Evolutionary conservation across 352 stramenopile species (phyloP), one percentile per base, ranked within the genome.

Genomic region (Globisporangium parvum): DNA sequence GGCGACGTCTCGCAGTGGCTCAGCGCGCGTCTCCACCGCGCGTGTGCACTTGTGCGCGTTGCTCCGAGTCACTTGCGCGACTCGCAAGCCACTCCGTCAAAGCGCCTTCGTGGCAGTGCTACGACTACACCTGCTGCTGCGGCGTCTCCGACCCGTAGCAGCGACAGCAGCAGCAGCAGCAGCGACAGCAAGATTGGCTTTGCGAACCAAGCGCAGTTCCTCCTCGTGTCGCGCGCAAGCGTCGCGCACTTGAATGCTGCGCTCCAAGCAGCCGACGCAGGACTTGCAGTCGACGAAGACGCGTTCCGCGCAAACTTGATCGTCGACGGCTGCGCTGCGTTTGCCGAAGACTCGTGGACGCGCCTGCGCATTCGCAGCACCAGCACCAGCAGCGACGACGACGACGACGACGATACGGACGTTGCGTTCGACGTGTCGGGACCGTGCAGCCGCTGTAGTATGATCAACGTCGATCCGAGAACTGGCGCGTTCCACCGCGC

Each of bases 381-480:
- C 24, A n/a, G 10, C 11, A 21, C n/a, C n/a, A n/a, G n/a, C n/a
- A n/a, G n/a, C n/a, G n/a, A 41, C 20, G 26, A 6, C 10, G 46
- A 54, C 21, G 31, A 26, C 17, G 17, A 49, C 3, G 66, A 67
- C 12, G 57, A 57, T 12, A 17, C 47, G 3, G 68, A 59, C 5
- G 47, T 44, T 10, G 39, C 51, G 51, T 88, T 91, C 35, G 69
- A 80, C 53, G 70, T 91, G 39, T 73, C 73, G 20, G 84, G 81
- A 3, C 76, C 80, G 20, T 93, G 80, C 63, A 77, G 70, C 23
- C 83, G 87, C 55, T 96, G 85, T 59, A 79, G 67, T 39, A 87
- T 92, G 70, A 81, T 94, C 62, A 94, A 95, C 53, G 72, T 96
- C 51, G 75, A 96, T 60, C 85, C 71, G 28, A 60, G 64, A 46